phyloP scores from a whole-genome alignment of 768 basidiomycete species.

The Hortiboletus flavorubellus region DNA sequence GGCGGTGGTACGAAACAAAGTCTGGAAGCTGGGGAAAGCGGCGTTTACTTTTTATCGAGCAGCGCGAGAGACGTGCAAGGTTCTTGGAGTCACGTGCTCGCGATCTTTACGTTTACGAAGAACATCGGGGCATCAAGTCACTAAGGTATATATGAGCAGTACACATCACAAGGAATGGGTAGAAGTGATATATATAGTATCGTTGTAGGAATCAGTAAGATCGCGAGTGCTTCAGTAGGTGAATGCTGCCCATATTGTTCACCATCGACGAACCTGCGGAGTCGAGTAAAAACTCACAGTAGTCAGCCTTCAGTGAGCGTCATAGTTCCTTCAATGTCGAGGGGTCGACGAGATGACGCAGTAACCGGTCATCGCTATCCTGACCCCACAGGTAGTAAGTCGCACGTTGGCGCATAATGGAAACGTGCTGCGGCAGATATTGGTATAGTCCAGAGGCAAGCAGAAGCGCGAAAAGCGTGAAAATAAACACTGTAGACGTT shows the following conservation, averaged over 20 bases:
- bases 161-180: conserved; percentile 16
- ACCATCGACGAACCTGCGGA: conserved; percentile 3
- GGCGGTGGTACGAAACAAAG: neutral
- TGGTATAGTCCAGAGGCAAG: conserved; percentile 49
- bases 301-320: neutral
- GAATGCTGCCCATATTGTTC: conserved; percentile 7
- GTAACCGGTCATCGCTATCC: conserved; percentile 37
- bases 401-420: conserved; percentile 51
- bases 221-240: neutral
- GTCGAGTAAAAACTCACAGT: conserved; percentile 12
- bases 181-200: conserved; percentile 13
- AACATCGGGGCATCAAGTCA: neutral
- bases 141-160: conserved; percentile 12
- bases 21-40: neutral
- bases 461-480: conserved; percentile 40
- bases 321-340: conserved; percentile 30
- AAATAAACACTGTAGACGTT: conserved; percentile 38
- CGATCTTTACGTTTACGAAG: neutral
- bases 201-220: conserved; percentile 1
- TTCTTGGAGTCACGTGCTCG: neutral
- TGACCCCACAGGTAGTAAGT: conserved; percentile 64
- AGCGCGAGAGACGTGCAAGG: neutral
- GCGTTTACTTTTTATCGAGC: conserved; percentile 1
- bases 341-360: conserved; percentile 29
- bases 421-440: conserved; percentile 60